A percentile compares a stretch with the other conserved stretches of the same genome.
These are phyloP conservation scores for Chlamydomonas incerta DNA, from an alignment of 139 green algal genomes.

Conservation along the genomic window DNA sequence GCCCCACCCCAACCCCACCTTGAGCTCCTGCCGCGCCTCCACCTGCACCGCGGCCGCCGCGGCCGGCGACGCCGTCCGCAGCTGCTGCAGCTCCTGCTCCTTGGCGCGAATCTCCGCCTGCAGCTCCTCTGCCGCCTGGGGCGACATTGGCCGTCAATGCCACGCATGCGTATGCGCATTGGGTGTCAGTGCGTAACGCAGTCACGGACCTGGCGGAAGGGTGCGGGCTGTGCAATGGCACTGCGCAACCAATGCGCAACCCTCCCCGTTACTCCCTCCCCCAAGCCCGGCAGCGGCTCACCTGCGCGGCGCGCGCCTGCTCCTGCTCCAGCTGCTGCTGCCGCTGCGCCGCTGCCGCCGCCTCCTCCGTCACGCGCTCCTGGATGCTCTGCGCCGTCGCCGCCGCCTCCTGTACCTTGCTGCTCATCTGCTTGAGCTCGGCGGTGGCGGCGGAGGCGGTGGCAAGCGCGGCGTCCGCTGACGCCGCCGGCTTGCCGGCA, in stretches of 20 bases:
- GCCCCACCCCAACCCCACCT: too few relatives aligned
- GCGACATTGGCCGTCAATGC: too few relatives aligned
- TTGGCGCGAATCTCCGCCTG: neutral
- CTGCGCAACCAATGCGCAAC: too few relatives aligned
- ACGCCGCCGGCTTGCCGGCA: too few relatives aligned
- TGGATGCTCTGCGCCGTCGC: neutral
- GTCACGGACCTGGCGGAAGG: too few relatives aligned
- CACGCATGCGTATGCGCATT: too few relatives aligned
- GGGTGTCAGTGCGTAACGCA: too few relatives aligned
- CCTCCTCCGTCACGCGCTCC: neutral
- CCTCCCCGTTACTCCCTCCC: neutral
- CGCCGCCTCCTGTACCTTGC: neutral
- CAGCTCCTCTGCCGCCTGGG: neutral
- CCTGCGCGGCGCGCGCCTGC: conserved; percentile 2
- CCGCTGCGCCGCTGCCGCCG: neutral
- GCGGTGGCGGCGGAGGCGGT: too few relatives aligned
- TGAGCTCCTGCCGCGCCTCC: neutral
- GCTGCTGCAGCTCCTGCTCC: conserved; percentile 12
- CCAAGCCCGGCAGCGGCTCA: neutral
- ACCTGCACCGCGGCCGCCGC: neutral
- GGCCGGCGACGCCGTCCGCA: neutral
- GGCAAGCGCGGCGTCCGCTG: too few relatives aligned
- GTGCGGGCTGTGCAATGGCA: too few relatives aligned
- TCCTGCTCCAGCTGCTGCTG: conserved; percentile 7
- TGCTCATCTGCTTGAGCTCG: too few relatives aligned